Evolutionary conservation across 1,284 basidiomycete genomes (phyloP).

Genomic region (Tilletia setariae): DNA sequence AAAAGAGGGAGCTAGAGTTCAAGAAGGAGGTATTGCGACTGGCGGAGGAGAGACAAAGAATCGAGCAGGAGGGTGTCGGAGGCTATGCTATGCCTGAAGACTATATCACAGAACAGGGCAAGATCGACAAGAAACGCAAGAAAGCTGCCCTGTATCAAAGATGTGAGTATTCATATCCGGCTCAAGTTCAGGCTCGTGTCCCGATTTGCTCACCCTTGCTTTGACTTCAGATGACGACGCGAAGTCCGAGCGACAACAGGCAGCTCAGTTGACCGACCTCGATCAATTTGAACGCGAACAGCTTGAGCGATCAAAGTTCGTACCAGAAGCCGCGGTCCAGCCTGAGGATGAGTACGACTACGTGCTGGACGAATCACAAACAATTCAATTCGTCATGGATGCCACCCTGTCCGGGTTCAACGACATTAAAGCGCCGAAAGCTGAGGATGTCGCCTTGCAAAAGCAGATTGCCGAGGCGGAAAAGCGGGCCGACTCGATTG

Average conservation of each 20-base stretch:
- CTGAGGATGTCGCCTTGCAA: slow-evolving; percentile 80
- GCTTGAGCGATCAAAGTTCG: slow-evolving; percentile 68
- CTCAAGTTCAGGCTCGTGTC: background rate
- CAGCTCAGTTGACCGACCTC: slow-evolving; percentile 89
- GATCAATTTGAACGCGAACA: slow-evolving; percentile 87
- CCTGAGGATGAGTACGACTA: slow-evolving; percentile 74
- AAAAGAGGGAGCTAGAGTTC: slow-evolving; percentile 74
- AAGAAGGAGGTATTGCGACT: slow-evolving; percentile 89
- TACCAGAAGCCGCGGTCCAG: slow-evolving; percentile 29
- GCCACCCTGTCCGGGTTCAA: slow-evolving; percentile 58
- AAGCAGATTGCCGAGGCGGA: slow-evolving; percentile 88
- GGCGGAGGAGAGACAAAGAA: slow-evolving; percentile 87
- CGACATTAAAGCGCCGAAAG: slow-evolving; percentile 60
- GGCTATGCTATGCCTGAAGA: slow-evolving; percentile 59
- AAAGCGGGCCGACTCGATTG: slow-evolving; percentile 55
- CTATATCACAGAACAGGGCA: slow-evolving; percentile 97
- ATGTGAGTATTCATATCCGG: slow-evolving; percentile 62
- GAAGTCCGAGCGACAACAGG: slow-evolving; percentile 61
- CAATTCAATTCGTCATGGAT: slow-evolving; percentile 91
- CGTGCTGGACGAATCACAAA: slow-evolving; percentile 95
- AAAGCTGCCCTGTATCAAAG: slow-evolving; percentile 88
- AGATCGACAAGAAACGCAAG: slow-evolving; percentile 94
- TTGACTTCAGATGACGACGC: slow-evolving; percentile 63
- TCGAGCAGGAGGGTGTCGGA: slow-evolving; percentile 67
- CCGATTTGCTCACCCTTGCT: background rate